Evolutionary conservation across 78 protist genomes (phyloP).

Genomic region (Pigoraptor vietnamica): DNA sequence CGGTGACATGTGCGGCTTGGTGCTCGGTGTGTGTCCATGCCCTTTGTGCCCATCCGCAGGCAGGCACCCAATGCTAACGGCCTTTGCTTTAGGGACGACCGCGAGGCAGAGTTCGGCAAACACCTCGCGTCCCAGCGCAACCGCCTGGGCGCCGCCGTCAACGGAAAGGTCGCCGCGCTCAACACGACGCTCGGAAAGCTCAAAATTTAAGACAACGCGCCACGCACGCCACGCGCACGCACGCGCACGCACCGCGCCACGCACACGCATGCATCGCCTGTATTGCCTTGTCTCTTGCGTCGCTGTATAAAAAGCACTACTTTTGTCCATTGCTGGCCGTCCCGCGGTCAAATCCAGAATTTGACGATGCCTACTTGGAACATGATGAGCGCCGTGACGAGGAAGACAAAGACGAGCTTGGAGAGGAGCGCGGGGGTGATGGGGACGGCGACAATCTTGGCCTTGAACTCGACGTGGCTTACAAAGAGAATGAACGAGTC

Average conservation of each 20-base stretch:
- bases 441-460: background rate
- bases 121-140: background rate
- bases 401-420: background rate
- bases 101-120: background rate
- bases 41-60: no score
- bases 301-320: no score
- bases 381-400: background rate
- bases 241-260: no score
- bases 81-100: background rate
- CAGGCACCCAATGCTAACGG: no score
- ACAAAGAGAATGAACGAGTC: background rate
- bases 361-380: background rate
- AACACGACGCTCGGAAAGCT: background rate
- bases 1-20: no score
- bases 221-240: no score
- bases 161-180: background rate
- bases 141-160: background rate
- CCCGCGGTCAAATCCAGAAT: background rate
- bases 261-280: background rate
- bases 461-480: background rate
- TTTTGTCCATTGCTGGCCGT: no score
- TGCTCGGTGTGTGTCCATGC: no score
- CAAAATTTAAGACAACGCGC: no score
- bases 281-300: no score
- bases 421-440: background rate